phyloP scores from a whole-genome alignment of 305 asterid species.

The Petunia hybrid region DNA sequence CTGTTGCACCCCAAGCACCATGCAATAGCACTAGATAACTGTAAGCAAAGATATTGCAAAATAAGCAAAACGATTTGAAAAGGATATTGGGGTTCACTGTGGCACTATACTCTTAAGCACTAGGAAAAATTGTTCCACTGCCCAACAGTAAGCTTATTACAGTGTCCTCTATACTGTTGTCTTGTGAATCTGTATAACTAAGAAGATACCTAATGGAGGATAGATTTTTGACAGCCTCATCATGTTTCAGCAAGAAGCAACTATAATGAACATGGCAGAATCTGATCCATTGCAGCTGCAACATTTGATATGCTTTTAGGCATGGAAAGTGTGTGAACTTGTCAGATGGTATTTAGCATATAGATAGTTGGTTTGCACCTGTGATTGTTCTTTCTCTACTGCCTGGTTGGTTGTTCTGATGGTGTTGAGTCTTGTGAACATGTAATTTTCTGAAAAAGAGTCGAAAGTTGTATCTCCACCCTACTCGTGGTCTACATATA shows the following conservation, averaged over 20 bases:
- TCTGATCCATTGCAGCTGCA: constrained; percentile 11
- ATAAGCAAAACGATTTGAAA: neutral
- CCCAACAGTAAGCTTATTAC: neutral
- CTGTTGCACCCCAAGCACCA: constrained; percentile 36
- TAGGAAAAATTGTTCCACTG: neutral
- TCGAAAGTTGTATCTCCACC: too few species aligned
- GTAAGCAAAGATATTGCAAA: neutral
- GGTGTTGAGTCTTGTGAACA: neutral
- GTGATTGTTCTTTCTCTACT: constrained; percentile 3
- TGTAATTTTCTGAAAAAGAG: neutral
- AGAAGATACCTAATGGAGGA: neutral
- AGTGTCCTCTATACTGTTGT: neutral
- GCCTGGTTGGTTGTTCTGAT: neutral
- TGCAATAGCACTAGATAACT: neutral
- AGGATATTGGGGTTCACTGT: constrained; percentile 29
- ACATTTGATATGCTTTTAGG: neutral
- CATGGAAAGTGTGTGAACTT: neutral
- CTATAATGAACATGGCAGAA: neutral
- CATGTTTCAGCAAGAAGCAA: constrained; percentile 25
- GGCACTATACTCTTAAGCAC: neutral
- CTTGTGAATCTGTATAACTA: neutral
- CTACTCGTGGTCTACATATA: neutral
- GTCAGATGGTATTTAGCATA: neutral
- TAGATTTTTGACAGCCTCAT: neutral
- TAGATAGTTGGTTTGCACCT: neutral